Evolutionary conservation across 2,329 filamentous ascomycete species (phyloP), one percentile per base, ranked within the genome.

Genomic region (Canariomyces notabilis): DNA sequence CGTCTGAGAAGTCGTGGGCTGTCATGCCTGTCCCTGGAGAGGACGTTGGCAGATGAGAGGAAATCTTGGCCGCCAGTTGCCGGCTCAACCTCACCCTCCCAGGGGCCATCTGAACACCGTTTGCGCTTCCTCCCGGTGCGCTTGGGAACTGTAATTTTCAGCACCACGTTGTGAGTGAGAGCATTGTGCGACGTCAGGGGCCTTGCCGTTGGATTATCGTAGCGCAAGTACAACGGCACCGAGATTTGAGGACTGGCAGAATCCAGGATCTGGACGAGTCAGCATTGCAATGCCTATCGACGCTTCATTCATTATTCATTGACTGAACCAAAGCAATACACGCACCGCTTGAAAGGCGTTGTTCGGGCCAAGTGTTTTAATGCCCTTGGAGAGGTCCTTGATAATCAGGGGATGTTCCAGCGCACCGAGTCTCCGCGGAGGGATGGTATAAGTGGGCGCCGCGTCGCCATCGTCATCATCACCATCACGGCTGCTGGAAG

Each of bases 121-220:
- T 90, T 95, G 48, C 90, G 79, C 66, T 87, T 95, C 50, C 89
- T 79, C 3, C 90, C 90, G 2, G 89, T 96, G 46, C 88, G 75
- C 64, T 83, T 93, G 0, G 93, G 91, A 1, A 97, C 80, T 0
- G 85, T 89, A 45, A 98, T 76, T 63, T 89, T 90, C 43, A 98
- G 73, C 16, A 97, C 75, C 16, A 97, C 70, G 60, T 96, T 95
- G 61, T 89, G 87, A 8, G 88, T 86, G 16, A 79, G 69, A 23
- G 83, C 79, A 60, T 84, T 86, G 34, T 83, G 82, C 6, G 91
- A 95, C 56, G 85, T 73, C 50, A 95, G 72, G 7, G 87, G 87
- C 56, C 85, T 84, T 58, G 86, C 82, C 59, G 88, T 81, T 2
- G 85, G 83, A 64, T 94, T 89, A 53, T 89, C 79, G 19, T 86